A percentile compares a stretch with the other conserved stretches of the same genome.
Conservation (phyloP, 805 yeast species). For the Saccharomycopsis guyanensis region DNA sequence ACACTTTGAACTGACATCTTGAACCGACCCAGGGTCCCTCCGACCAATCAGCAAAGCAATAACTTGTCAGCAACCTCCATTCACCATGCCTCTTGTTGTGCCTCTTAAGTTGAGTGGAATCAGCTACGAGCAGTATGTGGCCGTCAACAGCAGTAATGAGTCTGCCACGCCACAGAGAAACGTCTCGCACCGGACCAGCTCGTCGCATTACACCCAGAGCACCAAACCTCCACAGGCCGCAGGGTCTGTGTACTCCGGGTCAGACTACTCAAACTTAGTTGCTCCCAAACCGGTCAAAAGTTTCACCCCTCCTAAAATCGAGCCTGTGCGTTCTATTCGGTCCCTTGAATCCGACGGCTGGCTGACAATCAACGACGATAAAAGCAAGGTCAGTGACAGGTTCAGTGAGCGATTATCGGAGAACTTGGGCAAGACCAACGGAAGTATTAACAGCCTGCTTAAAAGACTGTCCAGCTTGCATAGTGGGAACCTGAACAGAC, state of each 20-base stretch:
- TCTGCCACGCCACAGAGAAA: not conserved
- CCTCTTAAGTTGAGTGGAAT: not conserved
- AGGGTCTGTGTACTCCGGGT: not conserved
- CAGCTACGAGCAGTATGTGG: slow-evolving; percentile 1
- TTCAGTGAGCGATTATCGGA: too few relatives aligned
- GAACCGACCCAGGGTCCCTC: too few relatives aligned
- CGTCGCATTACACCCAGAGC: not conserved
- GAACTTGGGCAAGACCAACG: too few relatives aligned
- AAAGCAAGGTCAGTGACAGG: too few relatives aligned
- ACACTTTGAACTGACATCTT: too few relatives aligned
- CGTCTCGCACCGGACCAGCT: not conserved
- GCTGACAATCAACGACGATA: not conserved
- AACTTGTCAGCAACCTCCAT: too few relatives aligned
- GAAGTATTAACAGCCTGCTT: not conserved
- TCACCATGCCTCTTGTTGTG: not conserved
- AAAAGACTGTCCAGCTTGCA: not conserved
- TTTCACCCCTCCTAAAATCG: not conserved
- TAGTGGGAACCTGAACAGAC: not conserved
- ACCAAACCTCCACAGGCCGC: not conserved
- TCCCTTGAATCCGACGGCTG: not conserved
- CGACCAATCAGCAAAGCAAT: too few relatives aligned
- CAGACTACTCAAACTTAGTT: not conserved
- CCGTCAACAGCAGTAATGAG: not conserved
- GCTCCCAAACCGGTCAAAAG: not conserved
- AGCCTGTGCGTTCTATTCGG: not conserved